Evolutionary conservation across 805 yeast genomes (phyloP).

Genomic region (Zygotorulaspora chibaensis): DNA sequence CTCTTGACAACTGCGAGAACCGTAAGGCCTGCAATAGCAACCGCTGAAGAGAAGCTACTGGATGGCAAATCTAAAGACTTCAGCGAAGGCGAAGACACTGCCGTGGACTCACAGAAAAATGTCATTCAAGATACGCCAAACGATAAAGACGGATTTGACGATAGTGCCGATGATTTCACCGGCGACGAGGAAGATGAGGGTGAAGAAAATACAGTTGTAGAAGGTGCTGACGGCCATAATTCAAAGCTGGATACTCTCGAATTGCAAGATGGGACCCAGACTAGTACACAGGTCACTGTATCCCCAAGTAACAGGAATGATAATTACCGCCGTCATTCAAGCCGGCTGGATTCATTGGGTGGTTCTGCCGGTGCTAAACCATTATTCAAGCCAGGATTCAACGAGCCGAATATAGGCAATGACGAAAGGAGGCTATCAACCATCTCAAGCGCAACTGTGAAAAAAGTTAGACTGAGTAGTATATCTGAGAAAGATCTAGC

Average conservation of each 20-base stretch:
- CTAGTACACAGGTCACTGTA: constrained; percentile 8
- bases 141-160: constrained; percentile 2
- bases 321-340: constrained; percentile 19
- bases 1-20: constrained; percentile 29
- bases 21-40: constrained; percentile 24
- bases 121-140: neutral
- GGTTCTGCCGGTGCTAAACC: constrained; percentile 34
- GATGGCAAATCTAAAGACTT: constrained; percentile 2
- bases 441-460: constrained; percentile 18
- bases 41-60: constrained; percentile 6
- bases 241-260: neutral
- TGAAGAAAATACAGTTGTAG: neutral
- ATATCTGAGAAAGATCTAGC: constrained; percentile 28
- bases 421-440: constrained; percentile 25
- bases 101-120: neutral
- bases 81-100: constrained; percentile 3
- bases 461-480: constrained; percentile 20
- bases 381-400: constrained; percentile 27
- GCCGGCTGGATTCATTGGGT: constrained; percentile 40
- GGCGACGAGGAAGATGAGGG: constrained; percentile 2
- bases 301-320: neutral
- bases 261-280: constrained; percentile 1
- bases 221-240: neutral
- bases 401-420: constrained; percentile 10
- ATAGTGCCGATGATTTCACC: constrained; percentile 3